Base-by-base conservation (phyloP, 2,329 filamentous ascomycete genomes). In the Aspergillus novoparasiticus region DNA sequence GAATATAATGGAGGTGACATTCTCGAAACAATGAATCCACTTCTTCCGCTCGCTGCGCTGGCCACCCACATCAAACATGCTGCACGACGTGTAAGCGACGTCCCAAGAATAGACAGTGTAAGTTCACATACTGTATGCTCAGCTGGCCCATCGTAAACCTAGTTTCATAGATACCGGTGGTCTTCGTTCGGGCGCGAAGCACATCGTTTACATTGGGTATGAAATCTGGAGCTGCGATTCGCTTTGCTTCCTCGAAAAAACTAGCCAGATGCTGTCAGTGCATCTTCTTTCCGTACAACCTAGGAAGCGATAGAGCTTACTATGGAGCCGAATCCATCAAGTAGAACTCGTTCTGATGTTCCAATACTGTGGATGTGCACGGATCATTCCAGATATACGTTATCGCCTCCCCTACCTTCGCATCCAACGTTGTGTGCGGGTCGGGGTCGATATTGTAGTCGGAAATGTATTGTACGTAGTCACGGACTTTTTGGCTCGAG, bases 21-120 rank as follows among this genome's bases (percentile, higher is more conserved):
- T 98, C 79, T 99, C 95, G 79, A 99, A 99, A 82, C 95, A 99
- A 81, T 99, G 95, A 76, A 99, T 99, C 95, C 95, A 99, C 83
- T 99, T 99, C 84, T 99, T 99, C 66, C 95, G 88, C 81, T 99
- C 95, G 78, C 94, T 98, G 76, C 95, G 86, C 80, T 99, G 95
- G 28, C 95, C 95, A 66, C 95, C 95, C 5, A 99, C 95, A 78
- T 99, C 95, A 76, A 99, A 99, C 95, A 99, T 99, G 82, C 94
- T 98, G 75, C 61, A 14, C 45, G 32, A 21, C 23, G 23, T 53
- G 63, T 73, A 58, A 72, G 64, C 46, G 56, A 75, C 60, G 77
- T 71, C 61, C 45, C 57, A 57, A 12, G n/a, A 19, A 34, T 19
- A 43, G 46, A 48, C 45, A 58, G 39, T 57, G 23, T 58, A 30